Evolutionary conservation across 2,329 filamentous ascomycete species (phyloP).

Genomic region (Daldinia eschscholtzii): DNA sequence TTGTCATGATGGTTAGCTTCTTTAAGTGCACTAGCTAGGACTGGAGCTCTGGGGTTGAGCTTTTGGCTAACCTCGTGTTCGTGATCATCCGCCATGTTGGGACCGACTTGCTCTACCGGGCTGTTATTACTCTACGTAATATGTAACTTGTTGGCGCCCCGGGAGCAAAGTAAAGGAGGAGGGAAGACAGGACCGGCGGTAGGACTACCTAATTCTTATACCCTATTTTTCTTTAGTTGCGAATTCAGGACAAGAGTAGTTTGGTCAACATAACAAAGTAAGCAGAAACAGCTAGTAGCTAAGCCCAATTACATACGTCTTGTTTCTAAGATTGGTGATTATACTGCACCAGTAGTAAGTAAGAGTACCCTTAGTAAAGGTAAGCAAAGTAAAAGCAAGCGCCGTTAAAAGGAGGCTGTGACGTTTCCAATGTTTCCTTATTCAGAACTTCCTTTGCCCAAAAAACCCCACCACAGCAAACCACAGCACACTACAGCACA

Average conservation of each 20-base stretch:
- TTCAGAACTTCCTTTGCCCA: not conserved
- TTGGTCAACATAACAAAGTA: not conserved
- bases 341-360: not conserved
- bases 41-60: not conserved
- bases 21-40: no score
- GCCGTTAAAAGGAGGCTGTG: constrained; percentile 26
- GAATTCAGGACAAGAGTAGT: not conserved
- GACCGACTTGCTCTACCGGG: not conserved
- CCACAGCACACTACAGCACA: constrained; percentile 27
- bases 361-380: not conserved
- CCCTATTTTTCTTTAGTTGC: not conserved
- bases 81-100: constrained; percentile 50
- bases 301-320: not conserved
- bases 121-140: not conserved
- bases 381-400: constrained; percentile 25
- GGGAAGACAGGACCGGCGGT: not conserved
- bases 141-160: not conserved
- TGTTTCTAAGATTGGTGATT: no score
- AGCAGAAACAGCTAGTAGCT: not conserved
- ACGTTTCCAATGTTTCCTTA: constrained; percentile 20
- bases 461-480: constrained; percentile 30
- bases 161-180: not conserved
- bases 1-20: not conserved
- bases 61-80: constrained; percentile 51
- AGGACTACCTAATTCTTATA: not conserved